Conservation (phyloP, 2,329 filamentous ascomycete species). For the Colletotrichum coccodes region DNA sequence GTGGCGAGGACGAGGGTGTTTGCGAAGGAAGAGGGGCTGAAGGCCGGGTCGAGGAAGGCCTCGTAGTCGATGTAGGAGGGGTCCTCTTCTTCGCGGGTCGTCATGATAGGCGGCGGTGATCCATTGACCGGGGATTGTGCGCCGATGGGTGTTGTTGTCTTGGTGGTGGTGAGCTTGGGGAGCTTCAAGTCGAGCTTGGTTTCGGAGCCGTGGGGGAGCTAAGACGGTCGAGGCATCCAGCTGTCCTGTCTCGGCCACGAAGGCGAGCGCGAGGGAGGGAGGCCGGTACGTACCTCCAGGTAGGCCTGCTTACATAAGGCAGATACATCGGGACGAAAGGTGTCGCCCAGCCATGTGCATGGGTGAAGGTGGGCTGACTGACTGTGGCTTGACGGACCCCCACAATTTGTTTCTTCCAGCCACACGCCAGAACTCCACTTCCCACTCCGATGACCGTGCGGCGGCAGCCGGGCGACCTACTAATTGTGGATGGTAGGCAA, state of each 20-base stretch:
- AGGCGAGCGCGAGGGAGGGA: neutral
- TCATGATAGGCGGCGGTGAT: constrained; percentile 38
- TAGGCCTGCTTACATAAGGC: neutral
- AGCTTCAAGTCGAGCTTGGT: too few relatives aligned
- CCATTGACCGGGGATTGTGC: neutral
- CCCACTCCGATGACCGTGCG: neutral
- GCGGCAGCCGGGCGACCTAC: neutral
- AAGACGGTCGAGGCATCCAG: neutral
- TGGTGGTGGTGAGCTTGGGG: neutral
- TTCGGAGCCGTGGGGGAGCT: neutral
- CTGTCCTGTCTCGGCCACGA: constrained; percentile 20
- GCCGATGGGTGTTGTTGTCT: neutral
- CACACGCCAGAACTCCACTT: neutral
- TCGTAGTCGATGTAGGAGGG: constrained; percentile 97
- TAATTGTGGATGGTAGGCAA: too few relatives aligned
- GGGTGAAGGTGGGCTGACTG: too few relatives aligned
- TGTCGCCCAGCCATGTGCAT: rapidly evolving
- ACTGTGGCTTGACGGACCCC: neutral
- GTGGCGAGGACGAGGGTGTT: constrained; percentile 89
- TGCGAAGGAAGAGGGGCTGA: constrained; percentile 84
- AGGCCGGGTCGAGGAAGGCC: constrained; percentile 84
- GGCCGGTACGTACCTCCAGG: constrained; percentile 17
- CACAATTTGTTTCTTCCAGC: constrained; percentile 1
- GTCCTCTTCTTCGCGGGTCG: constrained; percentile 59
- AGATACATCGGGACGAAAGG: neutral